Evolutionary conservation across 352 stramenopile genomes (phyloP).

Genomic region (Nothophytophthora sp.): DNA sequence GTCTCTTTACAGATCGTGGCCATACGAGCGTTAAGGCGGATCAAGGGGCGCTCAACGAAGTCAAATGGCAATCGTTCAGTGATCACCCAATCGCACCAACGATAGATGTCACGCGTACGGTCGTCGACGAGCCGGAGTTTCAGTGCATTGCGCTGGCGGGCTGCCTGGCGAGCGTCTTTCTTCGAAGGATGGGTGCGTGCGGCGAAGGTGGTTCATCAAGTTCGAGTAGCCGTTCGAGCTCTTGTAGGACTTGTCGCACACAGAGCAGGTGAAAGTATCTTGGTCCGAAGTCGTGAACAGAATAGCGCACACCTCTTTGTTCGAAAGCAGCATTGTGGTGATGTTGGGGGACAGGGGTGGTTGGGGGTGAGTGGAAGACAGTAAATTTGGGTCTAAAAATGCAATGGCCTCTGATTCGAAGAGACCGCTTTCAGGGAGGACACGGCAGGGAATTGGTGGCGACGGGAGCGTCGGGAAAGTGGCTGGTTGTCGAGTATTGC

Average conservation of each 20-base stretch:
- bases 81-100: slow-evolving; percentile 1
- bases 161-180: slow-evolving; percentile 2
- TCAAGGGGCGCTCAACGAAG: not conserved
- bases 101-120: not conserved
- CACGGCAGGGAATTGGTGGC: too few relatives aligned
- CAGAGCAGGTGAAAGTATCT: slow-evolving; percentile 3
- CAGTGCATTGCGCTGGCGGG: slow-evolving; percentile 4
- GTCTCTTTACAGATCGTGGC: too few relatives aligned
- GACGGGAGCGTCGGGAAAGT: too few relatives aligned
- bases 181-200: slow-evolving; percentile 2
- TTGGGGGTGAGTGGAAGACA: not conserved
- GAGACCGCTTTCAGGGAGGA: too few relatives aligned
- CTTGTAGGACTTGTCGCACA: slow-evolving; percentile 2
- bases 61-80: not conserved
- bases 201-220: slow-evolving; percentile 6
- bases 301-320: not conserved
- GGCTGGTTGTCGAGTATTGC: too few relatives aligned
- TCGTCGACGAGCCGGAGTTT: slow-evolving; percentile 1
- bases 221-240: slow-evolving; percentile 7
- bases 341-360: not conserved
- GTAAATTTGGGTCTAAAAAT: too few relatives aligned
- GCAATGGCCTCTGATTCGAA: too few relatives aligned
- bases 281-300: slow-evolving; percentile 7
- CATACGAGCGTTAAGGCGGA: too few relatives aligned
- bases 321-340: not conserved